Conservation (phyloP, 1,284 basidiomycete species). For the Amylostereum chailletii region DNA sequence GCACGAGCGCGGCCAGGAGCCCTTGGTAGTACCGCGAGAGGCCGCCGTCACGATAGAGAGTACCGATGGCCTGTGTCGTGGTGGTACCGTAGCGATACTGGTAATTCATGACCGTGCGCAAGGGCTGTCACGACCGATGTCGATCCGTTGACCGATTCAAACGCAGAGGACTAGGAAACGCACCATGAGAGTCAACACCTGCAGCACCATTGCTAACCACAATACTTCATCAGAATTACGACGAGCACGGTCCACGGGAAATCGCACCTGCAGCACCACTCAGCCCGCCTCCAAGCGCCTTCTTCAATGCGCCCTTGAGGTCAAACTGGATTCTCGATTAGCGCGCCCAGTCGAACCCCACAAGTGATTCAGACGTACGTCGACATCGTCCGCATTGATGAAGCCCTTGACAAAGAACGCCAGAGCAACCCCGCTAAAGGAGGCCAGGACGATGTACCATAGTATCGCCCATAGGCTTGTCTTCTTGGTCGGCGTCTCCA, state of each 20-base stretch:
- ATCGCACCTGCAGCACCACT: constrained; percentile 70
- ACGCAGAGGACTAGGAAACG: not conserved
- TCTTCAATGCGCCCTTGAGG: constrained; percentile 61
- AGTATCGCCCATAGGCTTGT: constrained; percentile 19
- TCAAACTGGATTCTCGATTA: constrained; percentile 52
- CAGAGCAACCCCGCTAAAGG: constrained; percentile 29
- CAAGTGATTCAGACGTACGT: constrained; percentile 33
- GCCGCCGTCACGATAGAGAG: constrained; percentile 73
- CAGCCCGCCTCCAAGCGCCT: constrained; percentile 77
- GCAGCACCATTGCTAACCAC: constrained; percentile 74
- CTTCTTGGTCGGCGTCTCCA: constrained; percentile 11
- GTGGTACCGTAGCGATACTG: constrained; percentile 80
- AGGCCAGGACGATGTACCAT: constrained; percentile 25
- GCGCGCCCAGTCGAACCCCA: not conserved
- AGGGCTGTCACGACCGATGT: constrained; percentile 32
- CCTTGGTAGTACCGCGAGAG: constrained; percentile 79
- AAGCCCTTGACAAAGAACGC: constrained; percentile 59
- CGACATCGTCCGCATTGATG: constrained; percentile 56
- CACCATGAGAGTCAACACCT: constrained; percentile 81
- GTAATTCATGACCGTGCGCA: constrained; percentile 89
- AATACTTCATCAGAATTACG: not conserved
- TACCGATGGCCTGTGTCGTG: constrained; percentile 53
- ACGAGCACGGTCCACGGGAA: not conserved
- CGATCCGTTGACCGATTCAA: not conserved
- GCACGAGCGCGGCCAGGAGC: constrained; percentile 70